A percentile compares a stretch with the other conserved stretches of the same genome.
These are phyloP conservation scores for Ophioceras dolichostomum DNA, from an alignment of 2,329 filamentous ascomycete species.

Conservation along the genomic window DNA sequence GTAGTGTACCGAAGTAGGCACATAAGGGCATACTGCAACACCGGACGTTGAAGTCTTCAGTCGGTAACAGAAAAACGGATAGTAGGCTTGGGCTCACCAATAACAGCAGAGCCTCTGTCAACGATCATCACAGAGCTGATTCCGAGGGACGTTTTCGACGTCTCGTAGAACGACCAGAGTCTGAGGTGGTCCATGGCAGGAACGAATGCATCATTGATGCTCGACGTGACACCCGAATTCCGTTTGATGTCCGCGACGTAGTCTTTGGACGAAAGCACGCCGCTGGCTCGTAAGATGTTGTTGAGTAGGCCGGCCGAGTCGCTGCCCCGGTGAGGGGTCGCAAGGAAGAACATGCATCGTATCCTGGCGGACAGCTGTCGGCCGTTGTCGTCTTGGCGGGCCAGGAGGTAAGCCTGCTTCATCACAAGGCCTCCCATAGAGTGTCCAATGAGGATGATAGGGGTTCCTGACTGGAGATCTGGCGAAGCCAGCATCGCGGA, in stretches of 20 bases:
- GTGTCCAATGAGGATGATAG: slow-evolving; percentile 29
- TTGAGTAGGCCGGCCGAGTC: slow-evolving; percentile 19
- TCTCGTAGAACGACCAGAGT: slow-evolving; percentile 30
- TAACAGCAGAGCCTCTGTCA: too few species aligned
- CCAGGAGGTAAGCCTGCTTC: slow-evolving; percentile 23
- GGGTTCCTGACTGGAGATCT: slow-evolving; percentile 5
- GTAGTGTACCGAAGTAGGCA: too few species aligned
- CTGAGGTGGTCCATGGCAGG: slow-evolving; percentile 20
- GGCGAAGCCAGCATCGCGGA: slow-evolving; percentile 17
- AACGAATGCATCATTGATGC: slow-evolving; percentile 32
- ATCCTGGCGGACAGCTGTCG: slow-evolving; percentile 15
- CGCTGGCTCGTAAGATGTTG: slow-evolving; percentile 7
- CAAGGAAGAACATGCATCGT: slow-evolving; percentile 24
- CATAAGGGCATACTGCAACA: too few species aligned
- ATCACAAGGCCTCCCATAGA: slow-evolving; percentile 31
- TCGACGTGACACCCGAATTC: slow-evolving; percentile 10
- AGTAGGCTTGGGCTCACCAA: too few species aligned
- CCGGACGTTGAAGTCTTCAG: too few species aligned
- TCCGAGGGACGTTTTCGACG: slow-evolving; percentile 6
- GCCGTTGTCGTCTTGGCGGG: slow-evolving; percentile 16
- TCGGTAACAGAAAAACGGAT: too few species aligned
- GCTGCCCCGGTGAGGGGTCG: slow-evolving; percentile 26
- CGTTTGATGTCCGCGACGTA: slow-evolving; percentile 12
- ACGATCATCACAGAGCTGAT: neutral
- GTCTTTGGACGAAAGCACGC: slow-evolving; percentile 6